Conservation (phyloP, 163 green algal species). For the Dunaliella salina region DNA sequence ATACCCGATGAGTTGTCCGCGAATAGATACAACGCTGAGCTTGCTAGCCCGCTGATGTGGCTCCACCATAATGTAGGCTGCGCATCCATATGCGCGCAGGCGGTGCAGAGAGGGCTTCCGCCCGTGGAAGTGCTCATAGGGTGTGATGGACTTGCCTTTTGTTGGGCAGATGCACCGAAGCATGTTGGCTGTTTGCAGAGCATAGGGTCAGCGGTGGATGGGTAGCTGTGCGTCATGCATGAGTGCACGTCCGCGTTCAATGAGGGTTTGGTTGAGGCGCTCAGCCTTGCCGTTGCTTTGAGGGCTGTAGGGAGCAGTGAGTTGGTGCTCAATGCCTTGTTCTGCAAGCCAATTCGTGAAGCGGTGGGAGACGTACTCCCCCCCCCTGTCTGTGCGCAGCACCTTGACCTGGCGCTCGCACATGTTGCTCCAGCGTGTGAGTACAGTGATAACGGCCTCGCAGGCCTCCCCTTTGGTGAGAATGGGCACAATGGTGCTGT, state of each 20-base stretch:
- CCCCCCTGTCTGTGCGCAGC: constrained; percentile 36
- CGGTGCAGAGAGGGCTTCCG: not conserved
- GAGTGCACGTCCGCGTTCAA: constrained; percentile 13
- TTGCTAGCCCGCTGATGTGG: not conserved
- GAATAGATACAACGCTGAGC: not conserved
- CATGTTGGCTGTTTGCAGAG: constrained; percentile 15
- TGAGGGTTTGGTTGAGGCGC: constrained; percentile 34
- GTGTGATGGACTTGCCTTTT: constrained; percentile 1
- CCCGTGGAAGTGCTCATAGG: constrained; percentile 20
- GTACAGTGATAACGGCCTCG: not conserved
- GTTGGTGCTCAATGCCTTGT: constrained; percentile 31
- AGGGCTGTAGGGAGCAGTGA: constrained; percentile 31
- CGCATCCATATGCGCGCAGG: constrained; percentile 9
- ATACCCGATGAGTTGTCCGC: constrained; percentile 9
- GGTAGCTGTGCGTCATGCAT: constrained; percentile 16
- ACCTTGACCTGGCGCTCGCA: constrained; percentile 10
- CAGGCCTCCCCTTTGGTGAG: constrained; percentile 18
- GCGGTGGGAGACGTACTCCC: constrained; percentile 24
- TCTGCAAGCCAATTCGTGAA: constrained; percentile 4
- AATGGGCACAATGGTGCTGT: constrained; percentile 3
- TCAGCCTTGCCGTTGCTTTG: constrained; percentile 43
- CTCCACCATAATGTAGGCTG: not conserved
- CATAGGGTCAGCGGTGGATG: constrained; percentile 21
- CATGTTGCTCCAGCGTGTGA: constrained; percentile 21
- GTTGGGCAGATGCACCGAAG: constrained; percentile 11